Evolutionary conservation across 306 rosid species (phyloP).

Genomic region (Prosopis cineraria): DNA sequence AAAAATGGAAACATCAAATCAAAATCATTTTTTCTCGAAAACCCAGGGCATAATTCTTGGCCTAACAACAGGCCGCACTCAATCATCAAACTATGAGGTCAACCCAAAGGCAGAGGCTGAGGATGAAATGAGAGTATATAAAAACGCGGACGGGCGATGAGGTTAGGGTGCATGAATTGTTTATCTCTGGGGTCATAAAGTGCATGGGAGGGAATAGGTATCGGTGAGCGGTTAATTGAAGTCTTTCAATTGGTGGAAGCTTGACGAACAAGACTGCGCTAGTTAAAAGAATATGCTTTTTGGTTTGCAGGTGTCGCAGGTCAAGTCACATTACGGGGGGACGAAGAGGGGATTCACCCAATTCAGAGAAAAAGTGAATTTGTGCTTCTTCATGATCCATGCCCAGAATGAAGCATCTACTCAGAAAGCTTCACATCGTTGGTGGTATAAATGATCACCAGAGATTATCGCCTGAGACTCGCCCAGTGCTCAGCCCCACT

Average conservation of each 20-base stretch:
- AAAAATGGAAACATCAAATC: neutral
- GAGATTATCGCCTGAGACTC: constrained; percentile 46
- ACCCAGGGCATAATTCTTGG: neutral
- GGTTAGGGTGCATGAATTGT: neutral
- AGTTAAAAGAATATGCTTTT: constrained; percentile 57
- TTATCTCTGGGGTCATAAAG: constrained; percentile 21
- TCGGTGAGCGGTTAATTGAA: constrained; percentile 62
- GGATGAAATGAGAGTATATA: neutral
- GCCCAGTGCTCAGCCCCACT: constrained; percentile 41
- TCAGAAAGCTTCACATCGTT: constrained; percentile 97
- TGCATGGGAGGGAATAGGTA: constrained; percentile 55
- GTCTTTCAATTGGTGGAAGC: constrained; percentile 48
- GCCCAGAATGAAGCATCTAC: constrained; percentile 96
- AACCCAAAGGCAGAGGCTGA: neutral
- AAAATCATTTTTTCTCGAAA: neutral
- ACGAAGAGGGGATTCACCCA: neutral
- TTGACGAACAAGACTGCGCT: constrained; percentile 64
- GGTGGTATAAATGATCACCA: constrained; percentile 70
- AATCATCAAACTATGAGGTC: neutral
- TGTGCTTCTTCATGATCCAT: constrained; percentile 61
- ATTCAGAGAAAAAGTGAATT: neutral
- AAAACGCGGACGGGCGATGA: neutral
- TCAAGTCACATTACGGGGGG: constrained; percentile 38
- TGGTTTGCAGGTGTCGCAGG: constrained; percentile 41
- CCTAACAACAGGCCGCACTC: neutral